Evolutionary conservation across 1,284 basidiomycete genomes (phyloP), one percentile per base, ranked within the genome.

Genomic region (Moesziomyces globuligerus): DNA sequence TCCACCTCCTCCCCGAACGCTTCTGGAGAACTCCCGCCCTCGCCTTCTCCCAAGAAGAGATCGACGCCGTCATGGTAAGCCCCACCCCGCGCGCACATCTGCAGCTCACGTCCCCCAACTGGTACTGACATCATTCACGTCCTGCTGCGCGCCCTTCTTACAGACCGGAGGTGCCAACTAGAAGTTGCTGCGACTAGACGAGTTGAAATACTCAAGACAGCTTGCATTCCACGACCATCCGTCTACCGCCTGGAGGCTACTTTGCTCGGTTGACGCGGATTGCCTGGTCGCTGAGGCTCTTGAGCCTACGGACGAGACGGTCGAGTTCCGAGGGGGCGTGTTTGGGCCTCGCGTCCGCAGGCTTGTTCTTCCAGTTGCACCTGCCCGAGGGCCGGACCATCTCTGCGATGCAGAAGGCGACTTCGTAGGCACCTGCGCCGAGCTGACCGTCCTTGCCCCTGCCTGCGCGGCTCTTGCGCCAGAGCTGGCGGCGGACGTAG

Each of bases 1-100:
- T 46, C 2, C 69, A 67, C 38, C 46, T 71, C 24, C 44, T 82
- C 23, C 79, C 80, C 1, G 54, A 67, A 21, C 49, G 78, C 32
- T 82, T 80, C 55, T 82, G 80, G 80, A 58, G 62, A 37, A 82
- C 80, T 8, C 60, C 69, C 3, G 60, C 75, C 13, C 41, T 82
- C 18, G 42, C 43, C 2, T 65, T 67, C 32, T 59, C 54, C 13
- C 74, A 76, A 25, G 72, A 52, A 6, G 80, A 82, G 53, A 76
- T 82, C 59, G 80, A 81, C 32, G 77, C 75, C 4, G 58, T 82
- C 39, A 80, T 74, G 70, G 79, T 80, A 67, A 71, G 73, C 68
- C 13, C 29, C 29, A n/a, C n/a, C n/a, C n/a, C n/a, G n/a, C n/a
- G n/a, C n/a, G n/a, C n/a, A n/a, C n/a, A n/a, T n/a, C n/a, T n/a